Conservation (phyloP, 441 rosid species). For the Gossypium lobatum region DNA sequence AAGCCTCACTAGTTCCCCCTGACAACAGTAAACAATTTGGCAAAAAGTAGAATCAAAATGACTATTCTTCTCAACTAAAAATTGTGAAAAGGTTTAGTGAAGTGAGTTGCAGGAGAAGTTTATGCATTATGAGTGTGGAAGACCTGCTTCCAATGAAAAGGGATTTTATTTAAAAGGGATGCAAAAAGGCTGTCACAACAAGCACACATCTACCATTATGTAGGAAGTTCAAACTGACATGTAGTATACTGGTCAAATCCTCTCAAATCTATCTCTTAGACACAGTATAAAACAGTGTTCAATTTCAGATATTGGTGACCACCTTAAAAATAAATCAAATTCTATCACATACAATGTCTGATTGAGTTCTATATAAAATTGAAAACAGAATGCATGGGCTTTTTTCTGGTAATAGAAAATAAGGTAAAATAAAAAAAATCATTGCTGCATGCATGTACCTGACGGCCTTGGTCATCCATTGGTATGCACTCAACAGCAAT, state of each 20-base stretch:
- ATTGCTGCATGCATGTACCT: slow-evolving; percentile 40
- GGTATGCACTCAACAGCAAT: slow-evolving; percentile 99
- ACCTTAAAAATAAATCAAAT: neutral
- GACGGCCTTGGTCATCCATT: slow-evolving; percentile 94
- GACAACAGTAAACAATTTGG: slow-evolving; percentile 11
- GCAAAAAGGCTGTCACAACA: neutral
- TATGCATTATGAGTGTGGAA: neutral
- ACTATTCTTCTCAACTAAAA: slow-evolving; percentile 9
- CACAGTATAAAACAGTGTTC: neutral
- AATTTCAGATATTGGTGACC: neutral
- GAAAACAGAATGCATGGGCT: neutral
- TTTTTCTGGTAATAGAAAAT: neutral
- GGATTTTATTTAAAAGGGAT: neutral
- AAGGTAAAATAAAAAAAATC: neutral
- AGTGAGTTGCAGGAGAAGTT: neutral
- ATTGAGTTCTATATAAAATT: neutral
- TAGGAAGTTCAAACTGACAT: neutral
- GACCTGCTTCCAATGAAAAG: neutral
- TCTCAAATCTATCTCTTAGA: neutral
- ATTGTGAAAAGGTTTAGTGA: slow-evolving; percentile 2
- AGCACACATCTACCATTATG: neutral
- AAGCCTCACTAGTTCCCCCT: slow-evolving; percentile 66
- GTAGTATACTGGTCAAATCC: neutral
- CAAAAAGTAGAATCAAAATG: slow-evolving; percentile 15
- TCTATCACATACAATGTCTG: neutral